Evolutionary conservation across 371 early-diverging fungal genomes (phyloP).

Genomic region (Chytridium lagenaria): DNA sequence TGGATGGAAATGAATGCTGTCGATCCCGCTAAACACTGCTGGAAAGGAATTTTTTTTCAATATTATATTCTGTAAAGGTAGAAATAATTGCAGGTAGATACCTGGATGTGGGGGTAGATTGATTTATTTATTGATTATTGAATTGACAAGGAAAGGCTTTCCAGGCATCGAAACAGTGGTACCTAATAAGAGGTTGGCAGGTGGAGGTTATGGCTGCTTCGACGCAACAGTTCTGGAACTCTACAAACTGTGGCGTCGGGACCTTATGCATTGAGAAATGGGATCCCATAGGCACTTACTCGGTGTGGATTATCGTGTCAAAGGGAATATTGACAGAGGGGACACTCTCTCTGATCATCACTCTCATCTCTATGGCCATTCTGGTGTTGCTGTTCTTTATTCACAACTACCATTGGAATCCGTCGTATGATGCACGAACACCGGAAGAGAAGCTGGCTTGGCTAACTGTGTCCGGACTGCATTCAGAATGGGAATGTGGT

Average conservation of each 20-base stretch:
- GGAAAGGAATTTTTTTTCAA: no score
- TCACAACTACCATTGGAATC: constrained; percentile 8
- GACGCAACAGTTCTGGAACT: neutral
- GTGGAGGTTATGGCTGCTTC: no score
- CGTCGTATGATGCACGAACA: neutral
- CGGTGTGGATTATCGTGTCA: neutral
- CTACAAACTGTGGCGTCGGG: constrained; percentile 3
- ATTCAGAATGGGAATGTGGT: constrained; percentile 2
- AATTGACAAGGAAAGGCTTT: no score
- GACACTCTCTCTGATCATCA: neutral
- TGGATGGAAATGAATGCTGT: no score
- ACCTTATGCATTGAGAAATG: constrained; percentile 12
- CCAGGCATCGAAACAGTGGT: no score
- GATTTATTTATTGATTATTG: no score
- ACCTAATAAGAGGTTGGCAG: no score
- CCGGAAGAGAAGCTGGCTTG: neutral
- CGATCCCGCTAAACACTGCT: no score
- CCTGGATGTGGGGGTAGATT: no score
- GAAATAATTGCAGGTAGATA: no score
- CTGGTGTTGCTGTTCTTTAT: neutral
- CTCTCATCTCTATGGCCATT: neutral
- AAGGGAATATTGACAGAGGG: neutral
- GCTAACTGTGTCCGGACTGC: neutral
- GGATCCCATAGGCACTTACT: neutral
- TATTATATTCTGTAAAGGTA: no score